phyloP scores from a whole-genome alignment of 257 asterid genomes.

The Jaltomata sinuosa region DNA sequence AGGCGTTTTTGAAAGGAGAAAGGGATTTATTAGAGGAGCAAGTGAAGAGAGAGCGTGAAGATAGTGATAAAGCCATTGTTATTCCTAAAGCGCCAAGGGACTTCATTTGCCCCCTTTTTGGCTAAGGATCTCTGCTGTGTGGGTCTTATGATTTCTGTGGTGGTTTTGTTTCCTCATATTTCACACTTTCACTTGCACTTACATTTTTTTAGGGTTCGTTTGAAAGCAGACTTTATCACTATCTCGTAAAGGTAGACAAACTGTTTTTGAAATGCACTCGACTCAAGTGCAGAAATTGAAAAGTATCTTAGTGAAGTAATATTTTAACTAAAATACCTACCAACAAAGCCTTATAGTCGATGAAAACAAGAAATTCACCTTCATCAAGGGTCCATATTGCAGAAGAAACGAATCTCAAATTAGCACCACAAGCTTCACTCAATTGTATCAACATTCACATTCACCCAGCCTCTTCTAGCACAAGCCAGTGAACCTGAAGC shows the following conservation, averaged over 20 bases:
- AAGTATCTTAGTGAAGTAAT: not conserved
- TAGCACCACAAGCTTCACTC: conserved; percentile 93
- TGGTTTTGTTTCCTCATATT: not conserved
- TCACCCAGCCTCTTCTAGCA: conserved; percentile 99
- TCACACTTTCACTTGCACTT: too few relatives aligned
- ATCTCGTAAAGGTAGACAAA: too few relatives aligned
- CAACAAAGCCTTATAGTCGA: not conserved
- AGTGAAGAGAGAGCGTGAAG: conserved; percentile 22
- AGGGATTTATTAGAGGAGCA: conserved; percentile 9
- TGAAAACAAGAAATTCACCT: conserved; percentile 47
- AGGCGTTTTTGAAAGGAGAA: not conserved
- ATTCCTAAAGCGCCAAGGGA: conserved; percentile 4
- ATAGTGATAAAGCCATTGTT: conserved; percentile 30
- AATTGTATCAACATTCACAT: conserved; percentile 71
- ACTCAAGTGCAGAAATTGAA: too few relatives aligned
- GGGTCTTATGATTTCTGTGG: conserved; percentile 3
- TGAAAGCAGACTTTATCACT: too few relatives aligned
- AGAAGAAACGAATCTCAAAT: conserved; percentile 49
- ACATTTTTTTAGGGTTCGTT: too few relatives aligned
- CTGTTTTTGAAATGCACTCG: too few relatives aligned
- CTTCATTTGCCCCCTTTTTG: not conserved
- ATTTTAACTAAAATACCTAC: not conserved
- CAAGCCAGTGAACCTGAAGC: conserved; percentile 87
- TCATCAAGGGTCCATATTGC: conserved; percentile 64
- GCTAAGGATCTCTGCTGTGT: not conserved